Evolutionary conservation across 1,139 yeast genomes (phyloP), one percentile per base, ranked within the genome.

Genomic region (Yamadazyma mexicana): DNA sequence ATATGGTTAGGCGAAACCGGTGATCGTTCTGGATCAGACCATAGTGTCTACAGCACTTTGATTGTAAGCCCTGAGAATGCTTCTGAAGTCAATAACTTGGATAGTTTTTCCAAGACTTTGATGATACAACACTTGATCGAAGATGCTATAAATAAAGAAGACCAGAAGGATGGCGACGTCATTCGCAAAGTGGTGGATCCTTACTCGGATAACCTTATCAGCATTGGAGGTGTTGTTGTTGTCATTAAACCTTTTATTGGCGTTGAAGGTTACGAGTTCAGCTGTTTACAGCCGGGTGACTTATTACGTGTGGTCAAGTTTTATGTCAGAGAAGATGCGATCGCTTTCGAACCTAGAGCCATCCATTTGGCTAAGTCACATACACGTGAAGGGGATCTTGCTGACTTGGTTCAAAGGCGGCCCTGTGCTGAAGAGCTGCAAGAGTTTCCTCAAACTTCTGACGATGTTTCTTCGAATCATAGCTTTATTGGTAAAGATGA

Each of bases 211-310:
- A 52, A 48, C 14, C 35, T 37, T 12, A 64, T 69, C 10, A 33
- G 47, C 1, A 50, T 65, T 6, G 75, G 75, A 1, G 62, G 59
- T 1, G 54, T 64, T 11, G 73, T 66, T 3, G 70, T 66, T n/a
- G 69, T 64, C 3, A 59, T 66, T 4, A 56, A 59, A 32, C 63
- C 65, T 7, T 67, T 58, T 37, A 48, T 51, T 26, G 66, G 66
- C 0, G 43, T 33, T 1, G 45, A 37, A 12, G 52, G 48, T 2
- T 40, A 43, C 33, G 69, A 66, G 35, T 62, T 64, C 43, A 40
- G 39, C 3, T 43, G 46, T 9, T 52, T 69, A 28, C 56, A 62
- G 35, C 54, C 59, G 5, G 75, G 75, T 1, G 73, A 68, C 46
- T 50, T 67, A 22, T 42, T 69, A 3, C 44, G 69, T 32, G 48